Evolutionary conservation across 1,284 basidiomycete genomes (phyloP).

Genomic region (Tilletiaria anomala): DNA sequence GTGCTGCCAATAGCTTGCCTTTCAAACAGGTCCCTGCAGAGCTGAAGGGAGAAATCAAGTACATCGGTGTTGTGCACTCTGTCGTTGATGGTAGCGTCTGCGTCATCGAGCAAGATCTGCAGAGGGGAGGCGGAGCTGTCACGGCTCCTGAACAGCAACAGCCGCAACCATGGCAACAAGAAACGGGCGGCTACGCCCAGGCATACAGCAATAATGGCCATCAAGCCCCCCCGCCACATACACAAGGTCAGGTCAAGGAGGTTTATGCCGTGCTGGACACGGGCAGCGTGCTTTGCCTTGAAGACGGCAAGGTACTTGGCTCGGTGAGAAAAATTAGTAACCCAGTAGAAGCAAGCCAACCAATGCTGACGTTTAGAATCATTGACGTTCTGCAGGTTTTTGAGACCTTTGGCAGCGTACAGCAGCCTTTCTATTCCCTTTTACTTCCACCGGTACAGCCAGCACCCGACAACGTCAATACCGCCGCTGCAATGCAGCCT

Average conservation of each 20-base stretch:
- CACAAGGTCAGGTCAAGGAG: slow-evolving; percentile 9
- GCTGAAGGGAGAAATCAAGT: slow-evolving; percentile 6
- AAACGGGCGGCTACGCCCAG: not conserved
- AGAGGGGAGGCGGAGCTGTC: not conserved
- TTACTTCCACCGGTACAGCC: not conserved
- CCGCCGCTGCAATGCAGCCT: not conserved
- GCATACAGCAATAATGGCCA: not conserved
- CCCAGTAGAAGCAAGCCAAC: too few species aligned
- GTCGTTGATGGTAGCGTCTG: slow-evolving; percentile 29
- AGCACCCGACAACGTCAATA: not conserved
- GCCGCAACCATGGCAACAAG: not conserved
- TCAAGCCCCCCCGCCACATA: not conserved
- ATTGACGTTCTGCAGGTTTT: slow-evolving; percentile 54
- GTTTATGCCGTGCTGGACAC: slow-evolving; percentile 59
- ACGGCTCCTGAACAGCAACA: not conserved
- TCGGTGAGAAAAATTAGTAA: slow-evolving; percentile 61
- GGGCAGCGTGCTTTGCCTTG: slow-evolving; percentile 71
- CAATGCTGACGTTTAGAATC: too few species aligned
- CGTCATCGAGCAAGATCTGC: slow-evolving; percentile 26
- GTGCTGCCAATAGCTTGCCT: slow-evolving; percentile 11
- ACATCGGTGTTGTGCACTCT: slow-evolving; percentile 26
- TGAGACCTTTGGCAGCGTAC: slow-evolving; percentile 78
- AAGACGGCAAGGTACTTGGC: slow-evolving; percentile 65
- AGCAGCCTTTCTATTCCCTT: slow-evolving; percentile 55
- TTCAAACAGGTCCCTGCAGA: slow-evolving; percentile 11